Conservation (phyloP, 768 basidiomycete species). For the Phaeolepiota aurea region DNA sequence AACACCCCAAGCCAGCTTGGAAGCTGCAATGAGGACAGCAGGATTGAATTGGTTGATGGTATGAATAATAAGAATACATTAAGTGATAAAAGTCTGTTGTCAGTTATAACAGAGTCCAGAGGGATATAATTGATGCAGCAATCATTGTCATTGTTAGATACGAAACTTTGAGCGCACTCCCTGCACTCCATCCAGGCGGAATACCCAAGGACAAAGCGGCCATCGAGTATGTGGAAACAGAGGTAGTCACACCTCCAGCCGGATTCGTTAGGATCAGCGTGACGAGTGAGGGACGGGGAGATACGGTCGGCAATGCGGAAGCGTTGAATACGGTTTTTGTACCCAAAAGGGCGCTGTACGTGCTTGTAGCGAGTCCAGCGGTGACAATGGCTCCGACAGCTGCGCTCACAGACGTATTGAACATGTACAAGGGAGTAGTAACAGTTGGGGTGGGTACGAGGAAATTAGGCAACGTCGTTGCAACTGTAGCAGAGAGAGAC, state of each 20-base stretch:
- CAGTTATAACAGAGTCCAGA: constrained; percentile 3
- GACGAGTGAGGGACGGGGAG: constrained; percentile 36
- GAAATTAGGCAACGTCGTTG: constrained; percentile 67
- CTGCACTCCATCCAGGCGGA: constrained; percentile 51
- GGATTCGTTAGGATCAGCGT: constrained; percentile 54
- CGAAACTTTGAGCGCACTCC: constrained; percentile 6
- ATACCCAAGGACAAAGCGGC: constrained; percentile 50
- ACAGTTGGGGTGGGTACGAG: constrained; percentile 56
- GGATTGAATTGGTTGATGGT: no score
- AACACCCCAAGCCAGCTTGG: no score
- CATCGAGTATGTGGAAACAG: constrained; percentile 36
- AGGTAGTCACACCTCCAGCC: constrained; percentile 43
- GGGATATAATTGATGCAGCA: background rate
- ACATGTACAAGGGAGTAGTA: constrained; percentile 54
- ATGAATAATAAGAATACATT: background rate
- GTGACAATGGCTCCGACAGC: constrained; percentile 44
- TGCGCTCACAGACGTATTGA: constrained; percentile 60
- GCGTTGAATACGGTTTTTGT: constrained; percentile 27
- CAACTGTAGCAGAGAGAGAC: constrained; percentile 52
- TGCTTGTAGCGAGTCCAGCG: constrained; percentile 62
- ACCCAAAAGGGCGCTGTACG: constrained; percentile 55
- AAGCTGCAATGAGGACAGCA: no score
- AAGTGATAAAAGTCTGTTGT: background rate
- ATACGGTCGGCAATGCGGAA: constrained; percentile 51
- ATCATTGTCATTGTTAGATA: constrained; percentile 6